phyloP scores from a whole-genome alignment of 495 filamentous ascomycete genomes.

The Lasiosphaeris hirsuta region DNA sequence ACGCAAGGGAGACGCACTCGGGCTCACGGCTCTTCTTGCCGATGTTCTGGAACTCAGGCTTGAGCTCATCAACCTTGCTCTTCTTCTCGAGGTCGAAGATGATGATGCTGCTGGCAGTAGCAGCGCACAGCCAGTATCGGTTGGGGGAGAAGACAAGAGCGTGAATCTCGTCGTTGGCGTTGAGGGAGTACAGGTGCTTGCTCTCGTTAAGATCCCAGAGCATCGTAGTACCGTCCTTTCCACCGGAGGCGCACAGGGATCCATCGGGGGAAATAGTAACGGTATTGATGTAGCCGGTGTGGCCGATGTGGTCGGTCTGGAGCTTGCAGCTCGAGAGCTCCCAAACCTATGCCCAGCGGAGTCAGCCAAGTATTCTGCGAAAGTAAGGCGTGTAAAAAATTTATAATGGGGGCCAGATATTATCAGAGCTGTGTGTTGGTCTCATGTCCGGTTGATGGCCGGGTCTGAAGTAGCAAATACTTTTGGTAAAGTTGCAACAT shows the following conservation, averaged over 20 bases:
- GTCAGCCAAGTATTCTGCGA: conserved; percentile 10
- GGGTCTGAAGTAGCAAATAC: conserved; percentile 99
- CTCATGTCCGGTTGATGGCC: conserved; percentile 75
- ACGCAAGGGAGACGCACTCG: conserved; percentile 95
- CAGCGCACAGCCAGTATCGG: conserved; percentile 99
- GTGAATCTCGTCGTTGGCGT: conserved; percentile 99
- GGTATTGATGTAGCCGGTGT: conserved; percentile 99
- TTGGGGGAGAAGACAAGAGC: conserved; percentile 99
- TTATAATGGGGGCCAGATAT: conserved; percentile 13
- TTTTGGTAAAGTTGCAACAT: conserved; percentile 77
- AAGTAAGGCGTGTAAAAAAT: conserved; percentile 12
- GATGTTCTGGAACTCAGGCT: conserved; percentile 93
- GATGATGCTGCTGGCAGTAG: conserved; percentile 94
- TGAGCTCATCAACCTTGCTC: conserved; percentile 99
- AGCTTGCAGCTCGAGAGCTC: conserved; percentile 98
- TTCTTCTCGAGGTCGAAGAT: conserved; percentile 99
- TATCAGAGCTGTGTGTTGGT: conserved; percentile 97
- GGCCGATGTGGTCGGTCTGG: conserved; percentile 99
- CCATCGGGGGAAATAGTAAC: conserved; percentile 99
- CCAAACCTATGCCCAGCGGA: conserved; percentile 70
- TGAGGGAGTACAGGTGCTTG: conserved; percentile 99
- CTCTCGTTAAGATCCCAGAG: conserved; percentile 99
- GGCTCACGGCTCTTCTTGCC: conserved; percentile 99
- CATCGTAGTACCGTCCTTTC: conserved; percentile 99
- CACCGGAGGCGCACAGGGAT: conserved; percentile 97